Evolutionary conservation across 768 basidiomycete species (phyloP), one percentile per base, ranked within the genome.

Genomic region (Boletus insuetus): DNA sequence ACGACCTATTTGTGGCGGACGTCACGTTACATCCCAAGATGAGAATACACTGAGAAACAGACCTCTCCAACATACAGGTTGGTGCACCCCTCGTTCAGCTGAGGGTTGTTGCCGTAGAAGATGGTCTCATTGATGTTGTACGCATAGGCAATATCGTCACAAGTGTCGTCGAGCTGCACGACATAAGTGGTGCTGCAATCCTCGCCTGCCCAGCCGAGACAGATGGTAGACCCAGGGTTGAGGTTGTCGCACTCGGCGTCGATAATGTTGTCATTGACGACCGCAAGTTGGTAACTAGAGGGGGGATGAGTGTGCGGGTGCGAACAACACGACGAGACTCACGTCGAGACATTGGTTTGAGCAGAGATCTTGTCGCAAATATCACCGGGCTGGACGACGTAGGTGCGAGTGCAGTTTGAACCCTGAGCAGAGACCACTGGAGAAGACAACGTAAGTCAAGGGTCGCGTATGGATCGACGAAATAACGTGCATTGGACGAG

Each of bases 1-100:
- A 89, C 63, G 34, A 84, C 83, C 83, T 82, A 41, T 20, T 35
- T 10, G 8, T 9, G 9, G 19, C 3, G 3, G 34, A 35, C 13
- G 4, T 22, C 26, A 24, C 11, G 24, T 49, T 8, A 46, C 29
- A 17, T 42, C 32, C 2, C 16, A 19, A 49, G 3, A 11, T 2
- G 20, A 47, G 16, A 13, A 6, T 16, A 14, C 13, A 35, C 10
- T 13, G 42, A 41, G 3, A 17, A 9, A 74, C 79, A 52, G 47
- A 90, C 89, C 82, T 91, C 86, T 64, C 85, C 88, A 54, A 86
- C 65, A 71, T 90, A 89, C 68, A 92, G 75, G 75, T 91, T 91
- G 60, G 61, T 71, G 70, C 83, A 87, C 0, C 67, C 73, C 0
- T 44, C 3, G 62, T 82, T 58, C 61, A 91, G 77, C 69, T 90